Conservation (phyloP, 176 grass and related monocot species). For the Raddia guianensis region DNA sequence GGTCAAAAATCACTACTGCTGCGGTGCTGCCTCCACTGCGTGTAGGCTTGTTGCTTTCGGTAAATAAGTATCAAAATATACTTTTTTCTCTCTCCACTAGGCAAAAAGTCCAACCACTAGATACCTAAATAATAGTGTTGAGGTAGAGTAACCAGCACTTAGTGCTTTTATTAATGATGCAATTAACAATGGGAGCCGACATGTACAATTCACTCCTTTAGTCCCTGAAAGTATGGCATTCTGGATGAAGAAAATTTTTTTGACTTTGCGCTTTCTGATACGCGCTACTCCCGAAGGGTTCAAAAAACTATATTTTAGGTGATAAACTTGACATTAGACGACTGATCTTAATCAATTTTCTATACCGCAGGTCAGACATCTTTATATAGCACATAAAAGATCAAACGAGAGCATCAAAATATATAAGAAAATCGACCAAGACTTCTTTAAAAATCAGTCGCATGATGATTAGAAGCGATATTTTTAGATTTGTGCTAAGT, state of each 20-base stretch:
- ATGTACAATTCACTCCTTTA: not conserved
- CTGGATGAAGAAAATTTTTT: not conserved
- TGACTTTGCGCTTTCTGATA: not conserved
- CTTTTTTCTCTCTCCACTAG: not conserved
- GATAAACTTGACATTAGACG: too few relatives aligned
- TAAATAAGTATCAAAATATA: not conserved
- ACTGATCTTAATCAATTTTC: too few relatives aligned
- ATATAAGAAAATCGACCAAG: too few relatives aligned
- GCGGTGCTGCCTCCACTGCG: not conserved
- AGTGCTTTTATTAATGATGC: not conserved
- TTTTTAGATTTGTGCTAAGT: too few relatives aligned
- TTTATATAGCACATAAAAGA: too few relatives aligned
- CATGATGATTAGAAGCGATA: too few relatives aligned
- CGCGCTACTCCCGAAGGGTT: too few relatives aligned
- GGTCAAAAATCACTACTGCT: slow-evolving; percentile 28
- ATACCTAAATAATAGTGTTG: not conserved
- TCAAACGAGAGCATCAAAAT: too few relatives aligned
- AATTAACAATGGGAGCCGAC: slow-evolving; percentile 14
- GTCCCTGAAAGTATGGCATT: not conserved
- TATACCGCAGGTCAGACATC: too few relatives aligned
- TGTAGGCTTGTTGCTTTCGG: slow-evolving; percentile 2
- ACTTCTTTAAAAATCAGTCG: too few relatives aligned
- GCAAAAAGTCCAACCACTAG: slow-evolving; percentile 26
- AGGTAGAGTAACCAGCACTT: not conserved
- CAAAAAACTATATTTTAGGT: too few relatives aligned